phyloP scores from a whole-genome alignment of 2,329 filamentous ascomycete species.

The Ceratocystis smalleyi region DNA sequence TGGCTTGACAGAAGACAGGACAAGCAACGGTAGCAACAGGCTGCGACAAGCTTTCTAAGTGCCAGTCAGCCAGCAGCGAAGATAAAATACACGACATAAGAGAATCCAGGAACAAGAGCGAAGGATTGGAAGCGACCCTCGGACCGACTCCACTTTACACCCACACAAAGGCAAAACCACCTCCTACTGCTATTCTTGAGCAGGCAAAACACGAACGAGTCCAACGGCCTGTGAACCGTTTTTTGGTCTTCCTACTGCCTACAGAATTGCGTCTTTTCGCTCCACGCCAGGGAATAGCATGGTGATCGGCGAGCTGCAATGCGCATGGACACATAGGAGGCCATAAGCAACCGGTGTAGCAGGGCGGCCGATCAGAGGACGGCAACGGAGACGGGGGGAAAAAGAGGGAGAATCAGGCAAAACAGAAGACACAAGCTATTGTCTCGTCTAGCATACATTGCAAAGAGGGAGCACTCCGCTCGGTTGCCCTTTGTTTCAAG shows the following conservation, averaged over 20 bases:
- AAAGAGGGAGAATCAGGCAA: neutral
- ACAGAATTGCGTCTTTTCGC: neutral
- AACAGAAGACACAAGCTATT: neutral
- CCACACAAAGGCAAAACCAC: neutral
- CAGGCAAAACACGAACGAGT: neutral
- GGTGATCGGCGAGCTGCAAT: neutral
- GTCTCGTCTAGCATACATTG: no score
- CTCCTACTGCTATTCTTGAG: no score
- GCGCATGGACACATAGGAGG: neutral
- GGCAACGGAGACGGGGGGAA: neutral
- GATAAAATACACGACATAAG: neutral
- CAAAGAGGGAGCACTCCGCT: neutral
- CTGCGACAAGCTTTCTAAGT: neutral
- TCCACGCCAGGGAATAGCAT: neutral
- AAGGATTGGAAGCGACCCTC: constrained; percentile 1
- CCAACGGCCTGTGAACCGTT: neutral
- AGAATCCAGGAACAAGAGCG: neutral
- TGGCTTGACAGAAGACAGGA: neutral
- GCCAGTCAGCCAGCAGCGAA: neutral
- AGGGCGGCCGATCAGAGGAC: neutral
- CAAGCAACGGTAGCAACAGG: neutral
- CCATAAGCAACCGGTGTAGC: neutral
- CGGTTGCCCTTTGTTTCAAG: neutral
- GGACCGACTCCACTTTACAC: constrained; percentile 4
- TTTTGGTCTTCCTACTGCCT: neutral